A percentile compares a stretch with the other conserved stretches of the same genome.
Evolutionary conservation across 2,329 filamentous ascomycete genomes (phyloP).

Genomic region (Ceratocystis colombiana): DNA sequence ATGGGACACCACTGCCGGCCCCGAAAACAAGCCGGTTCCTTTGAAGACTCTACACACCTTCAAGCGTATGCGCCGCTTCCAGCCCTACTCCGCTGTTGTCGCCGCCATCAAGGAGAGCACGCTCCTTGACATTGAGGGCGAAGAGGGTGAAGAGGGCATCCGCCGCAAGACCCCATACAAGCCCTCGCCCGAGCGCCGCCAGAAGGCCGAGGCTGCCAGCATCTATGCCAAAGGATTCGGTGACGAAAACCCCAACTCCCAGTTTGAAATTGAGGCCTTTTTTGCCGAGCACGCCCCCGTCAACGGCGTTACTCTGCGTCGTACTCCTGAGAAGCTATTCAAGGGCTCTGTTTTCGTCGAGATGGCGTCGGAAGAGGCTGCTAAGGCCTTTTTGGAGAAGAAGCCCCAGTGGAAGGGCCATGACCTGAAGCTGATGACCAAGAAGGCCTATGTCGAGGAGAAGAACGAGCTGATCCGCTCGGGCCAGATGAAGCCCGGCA

Average conservation of each 20-base stretch:
- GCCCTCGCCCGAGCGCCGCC: conserved; percentile 48
- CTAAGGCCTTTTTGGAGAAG: conserved; percentile 73
- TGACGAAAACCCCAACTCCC: conserved; percentile 68
- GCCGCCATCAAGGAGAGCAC: conserved; percentile 70
- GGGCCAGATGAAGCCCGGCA: conserved; percentile 55
- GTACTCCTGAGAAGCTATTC: conserved; percentile 61
- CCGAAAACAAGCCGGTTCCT: conserved; percentile 69
- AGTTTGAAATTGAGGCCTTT: conserved; percentile 90
- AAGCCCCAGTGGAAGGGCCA: conserved; percentile 76
- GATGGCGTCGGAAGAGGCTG: conserved; percentile 68
- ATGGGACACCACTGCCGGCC: conserved; percentile 64
- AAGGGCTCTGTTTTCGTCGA: conserved; percentile 97
- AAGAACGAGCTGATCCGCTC: conserved; percentile 63
- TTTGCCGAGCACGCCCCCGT: conserved; percentile 71
- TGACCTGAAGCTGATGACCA: conserved; percentile 72
- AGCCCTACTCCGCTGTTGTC: conserved; percentile 74
- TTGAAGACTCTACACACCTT: conserved; percentile 73
- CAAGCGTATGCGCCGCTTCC: conserved; percentile 93
- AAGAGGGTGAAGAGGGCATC: conserved; percentile 59
- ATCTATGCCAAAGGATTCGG: conserved; percentile 95
- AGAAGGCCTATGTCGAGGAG: conserved; percentile 75
- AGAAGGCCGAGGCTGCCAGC: conserved; percentile 59
- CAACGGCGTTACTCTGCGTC: conserved; percentile 77
- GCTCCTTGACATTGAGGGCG: conserved; percentile 61
- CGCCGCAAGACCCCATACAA: conserved; percentile 66